A percentile compares a stretch with the other conserved stretches of the same genome.
Conservation (phyloP, 768 basidiomycete genomes). For the Boletus sp. region DNA sequence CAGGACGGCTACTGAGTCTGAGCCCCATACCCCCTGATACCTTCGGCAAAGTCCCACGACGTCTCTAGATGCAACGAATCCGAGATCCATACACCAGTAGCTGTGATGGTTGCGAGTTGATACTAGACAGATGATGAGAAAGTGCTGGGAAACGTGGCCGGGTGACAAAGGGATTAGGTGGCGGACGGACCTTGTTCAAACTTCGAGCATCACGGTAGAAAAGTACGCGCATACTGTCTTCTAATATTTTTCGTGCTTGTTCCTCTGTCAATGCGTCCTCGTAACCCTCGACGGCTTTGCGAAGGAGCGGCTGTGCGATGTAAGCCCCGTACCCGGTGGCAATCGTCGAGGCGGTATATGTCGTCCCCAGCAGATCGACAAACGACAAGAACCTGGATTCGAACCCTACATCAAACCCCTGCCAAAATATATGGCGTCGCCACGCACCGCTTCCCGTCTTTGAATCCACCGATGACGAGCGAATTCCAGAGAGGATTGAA, state of each 20-base stretch:
- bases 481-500: slow-evolving; percentile 96
- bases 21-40: slow-evolving; percentile 85
- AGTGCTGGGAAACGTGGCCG: neutral
- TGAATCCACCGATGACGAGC: slow-evolving; percentile 87
- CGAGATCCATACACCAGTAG: slow-evolving; percentile 71
- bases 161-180: neutral
- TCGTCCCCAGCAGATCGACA: slow-evolving; percentile 95
- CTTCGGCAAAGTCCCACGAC: slow-evolving; percentile 90
- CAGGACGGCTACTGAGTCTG: slow-evolving; percentile 67
- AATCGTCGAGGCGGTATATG: slow-evolving; percentile 88
- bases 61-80: slow-evolving; percentile 77
- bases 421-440: neutral
- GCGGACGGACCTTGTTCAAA: slow-evolving; percentile 78
- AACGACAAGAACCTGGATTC: slow-evolving; percentile 81
- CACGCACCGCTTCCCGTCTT: slow-evolving; percentile 73
- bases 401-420: neutral
- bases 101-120: slow-evolving; percentile 91
- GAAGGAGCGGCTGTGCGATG: slow-evolving; percentile 89
- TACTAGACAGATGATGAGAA: slow-evolving; percentile 51
- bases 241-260: slow-evolving; percentile 74
- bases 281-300: slow-evolving; percentile 84
- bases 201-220: slow-evolving; percentile 96
- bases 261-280: slow-evolving; percentile 75
- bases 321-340: slow-evolving; percentile 94
- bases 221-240: slow-evolving; percentile 87